Conservation (phyloP, 140 eudicot species). For the Oenanthe javanica region DNA sequence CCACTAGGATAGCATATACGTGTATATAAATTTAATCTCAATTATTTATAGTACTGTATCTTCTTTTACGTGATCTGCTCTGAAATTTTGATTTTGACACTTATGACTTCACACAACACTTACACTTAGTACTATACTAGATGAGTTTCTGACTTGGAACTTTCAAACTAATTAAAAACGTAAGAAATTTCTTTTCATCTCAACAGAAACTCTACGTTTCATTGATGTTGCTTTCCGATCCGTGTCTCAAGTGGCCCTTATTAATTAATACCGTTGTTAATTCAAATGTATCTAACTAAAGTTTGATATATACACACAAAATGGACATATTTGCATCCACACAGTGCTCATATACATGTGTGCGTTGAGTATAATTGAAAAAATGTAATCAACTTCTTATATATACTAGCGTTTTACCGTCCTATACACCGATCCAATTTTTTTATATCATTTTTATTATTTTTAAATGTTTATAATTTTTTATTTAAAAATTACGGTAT, state of each 20-base stretch:
- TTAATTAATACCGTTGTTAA: neutral
- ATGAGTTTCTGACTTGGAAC: no score
- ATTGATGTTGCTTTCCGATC: neutral
- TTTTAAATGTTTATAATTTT: no score
- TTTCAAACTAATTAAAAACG: no score
- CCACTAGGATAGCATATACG: neutral
- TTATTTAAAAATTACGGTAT: no score
- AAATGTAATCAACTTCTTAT: neutral
- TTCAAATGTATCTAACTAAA: neutral
- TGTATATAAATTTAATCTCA: no score
- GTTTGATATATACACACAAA: neutral
- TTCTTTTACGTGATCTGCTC: neutral
- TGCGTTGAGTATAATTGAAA: neutral
- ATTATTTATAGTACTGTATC: no score
- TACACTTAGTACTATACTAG: no score
- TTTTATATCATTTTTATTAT: no score
- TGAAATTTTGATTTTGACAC: neutral
- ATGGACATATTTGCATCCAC: neutral
- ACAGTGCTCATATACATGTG: neutral
- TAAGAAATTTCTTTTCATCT: no score
- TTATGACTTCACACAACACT: neutral
- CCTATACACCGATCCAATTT: no score
- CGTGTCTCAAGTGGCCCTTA: neutral
- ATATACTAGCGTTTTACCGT: no score
- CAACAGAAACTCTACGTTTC: neutral